phyloP scores from a whole-genome alignment of 1,284 basidiomycete genomes.

The Albatrellus sp. region DNA sequence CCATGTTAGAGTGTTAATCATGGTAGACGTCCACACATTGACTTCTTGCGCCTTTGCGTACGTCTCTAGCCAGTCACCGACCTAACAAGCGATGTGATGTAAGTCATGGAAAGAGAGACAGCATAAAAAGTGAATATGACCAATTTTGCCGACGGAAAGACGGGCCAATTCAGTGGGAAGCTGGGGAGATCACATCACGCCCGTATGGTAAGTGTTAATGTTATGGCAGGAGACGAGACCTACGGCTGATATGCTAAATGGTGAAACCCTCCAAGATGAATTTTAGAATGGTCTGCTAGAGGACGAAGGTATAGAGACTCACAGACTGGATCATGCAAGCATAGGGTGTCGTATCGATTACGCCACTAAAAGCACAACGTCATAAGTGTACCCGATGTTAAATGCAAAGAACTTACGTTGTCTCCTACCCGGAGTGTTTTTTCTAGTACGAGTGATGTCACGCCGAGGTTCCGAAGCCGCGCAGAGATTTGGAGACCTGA shows the following conservation, averaged over 20 bases:
- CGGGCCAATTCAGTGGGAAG: constrained; percentile 52
- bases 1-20: constrained; percentile 28
- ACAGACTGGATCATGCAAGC: constrained; percentile 60
- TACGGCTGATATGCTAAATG: constrained; percentile 40
- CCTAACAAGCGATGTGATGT: constrained; percentile 24
- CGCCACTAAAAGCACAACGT: constrained; percentile 25
- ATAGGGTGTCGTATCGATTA: constrained; percentile 44
- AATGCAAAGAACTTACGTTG: background rate
- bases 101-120: background rate
- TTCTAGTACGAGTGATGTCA: constrained; percentile 43
- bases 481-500: constrained; percentile 51
- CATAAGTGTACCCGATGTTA: background rate
- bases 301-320: constrained; percentile 14
- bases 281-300: background rate
- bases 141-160: constrained; percentile 46
- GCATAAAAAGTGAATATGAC: constrained; percentile 14
- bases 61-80: constrained; percentile 58
- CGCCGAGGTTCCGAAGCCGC: constrained; percentile 38
- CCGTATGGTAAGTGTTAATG: too few relatives aligned
- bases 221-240: constrained; percentile 8
- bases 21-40: constrained; percentile 51
- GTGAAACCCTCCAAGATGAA: constrained; percentile 14
- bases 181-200: background rate
- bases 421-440: constrained; percentile 40
- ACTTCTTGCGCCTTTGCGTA: constrained; percentile 56